A percentile compares a stretch with the other conserved stretches of the same genome.
These are phyloP conservation scores for Calvatia gigantea DNA, from an alignment of 768 basidiomycete species.

Conservation along the genomic window DNA sequence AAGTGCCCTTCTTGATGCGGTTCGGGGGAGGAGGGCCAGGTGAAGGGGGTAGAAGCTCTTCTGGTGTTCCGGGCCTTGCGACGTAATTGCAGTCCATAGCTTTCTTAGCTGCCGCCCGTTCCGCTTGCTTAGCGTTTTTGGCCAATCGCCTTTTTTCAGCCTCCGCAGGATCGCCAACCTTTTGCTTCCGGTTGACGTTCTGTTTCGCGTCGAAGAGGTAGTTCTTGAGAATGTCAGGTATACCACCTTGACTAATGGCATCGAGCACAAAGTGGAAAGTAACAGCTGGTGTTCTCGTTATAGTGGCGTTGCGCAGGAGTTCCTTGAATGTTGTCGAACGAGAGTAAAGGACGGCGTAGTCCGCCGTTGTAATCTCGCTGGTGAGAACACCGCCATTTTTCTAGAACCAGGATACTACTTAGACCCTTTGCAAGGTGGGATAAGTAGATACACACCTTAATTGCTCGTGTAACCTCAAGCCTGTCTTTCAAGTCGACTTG, in stretches of 20 bases:
- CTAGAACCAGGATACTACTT: constrained; percentile 29
- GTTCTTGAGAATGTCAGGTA: constrained; percentile 43
- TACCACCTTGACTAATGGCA: constrained; percentile 37
- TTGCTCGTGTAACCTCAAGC: constrained; percentile 22
- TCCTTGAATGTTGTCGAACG: constrained; percentile 45
- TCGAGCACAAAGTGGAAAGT: constrained; percentile 50
- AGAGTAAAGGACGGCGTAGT: constrained; percentile 56
- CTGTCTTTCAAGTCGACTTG: constrained; percentile 45
- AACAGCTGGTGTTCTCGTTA: constrained; percentile 44
- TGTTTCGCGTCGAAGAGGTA: constrained; percentile 35
- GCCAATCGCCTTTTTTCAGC: constrained; percentile 9
- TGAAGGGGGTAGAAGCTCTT: neutral
- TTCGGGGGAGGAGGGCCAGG: neutral
- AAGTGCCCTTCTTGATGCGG: neutral
- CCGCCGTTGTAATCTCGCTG: constrained; percentile 48
- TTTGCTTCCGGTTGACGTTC: constrained; percentile 19
- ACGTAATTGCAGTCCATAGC: neutral
- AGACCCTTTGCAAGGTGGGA: neutral
- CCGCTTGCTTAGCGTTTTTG: constrained; percentile 7
- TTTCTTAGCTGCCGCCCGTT: constrained; percentile 7
- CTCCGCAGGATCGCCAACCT: constrained; percentile 3
- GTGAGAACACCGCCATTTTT: constrained; percentile 64
- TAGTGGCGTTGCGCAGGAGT: constrained; percentile 32
- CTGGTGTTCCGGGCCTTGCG: neutral
- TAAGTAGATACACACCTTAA: constrained; percentile 48